phyloP scores from a whole-genome alignment of 164 flowering plant genomes.

The Chimonanthus salicifolius region DNA sequence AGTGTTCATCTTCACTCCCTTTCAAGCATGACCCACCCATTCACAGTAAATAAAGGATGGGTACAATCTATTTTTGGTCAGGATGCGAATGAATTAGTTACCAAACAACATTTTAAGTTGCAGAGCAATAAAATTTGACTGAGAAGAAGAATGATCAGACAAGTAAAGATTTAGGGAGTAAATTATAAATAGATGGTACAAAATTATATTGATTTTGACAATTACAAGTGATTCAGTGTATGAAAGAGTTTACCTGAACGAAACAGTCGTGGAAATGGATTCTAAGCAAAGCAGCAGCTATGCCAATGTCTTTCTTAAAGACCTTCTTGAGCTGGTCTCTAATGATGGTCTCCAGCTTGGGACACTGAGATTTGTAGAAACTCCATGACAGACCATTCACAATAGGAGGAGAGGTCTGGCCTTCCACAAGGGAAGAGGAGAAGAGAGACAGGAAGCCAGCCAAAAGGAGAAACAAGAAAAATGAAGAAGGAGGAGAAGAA shows the following conservation, averaged over 20 bases:
- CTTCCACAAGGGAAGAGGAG: neutral
- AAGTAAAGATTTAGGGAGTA: too few species aligned
- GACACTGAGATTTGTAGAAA: constrained; percentile 42
- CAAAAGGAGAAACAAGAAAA: neutral
- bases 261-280: constrained; percentile 77
- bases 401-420: constrained; percentile 20
- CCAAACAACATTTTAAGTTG: too few species aligned
- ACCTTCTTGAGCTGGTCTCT: constrained; percentile 37
- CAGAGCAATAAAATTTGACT: too few species aligned
- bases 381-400: constrained; percentile 51
- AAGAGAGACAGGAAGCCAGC: neutral
- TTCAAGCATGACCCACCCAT: too few species aligned
- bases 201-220: too few species aligned
- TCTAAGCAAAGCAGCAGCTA: constrained; percentile 68
- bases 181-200: too few species aligned
- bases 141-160: too few species aligned
- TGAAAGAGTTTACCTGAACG: constrained; percentile 42
- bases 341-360: constrained; percentile 44
- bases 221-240: too few species aligned
- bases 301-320: constrained; percentile 44
- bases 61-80: too few species aligned
- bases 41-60: too few species aligned
- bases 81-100: too few species aligned
- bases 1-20: too few species aligned
- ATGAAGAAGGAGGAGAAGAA: neutral